These are phyloP conservation scores for Suillus variegatus DNA, from an alignment of 768 basidiomycete species.

Conservation along the genomic window DNA sequence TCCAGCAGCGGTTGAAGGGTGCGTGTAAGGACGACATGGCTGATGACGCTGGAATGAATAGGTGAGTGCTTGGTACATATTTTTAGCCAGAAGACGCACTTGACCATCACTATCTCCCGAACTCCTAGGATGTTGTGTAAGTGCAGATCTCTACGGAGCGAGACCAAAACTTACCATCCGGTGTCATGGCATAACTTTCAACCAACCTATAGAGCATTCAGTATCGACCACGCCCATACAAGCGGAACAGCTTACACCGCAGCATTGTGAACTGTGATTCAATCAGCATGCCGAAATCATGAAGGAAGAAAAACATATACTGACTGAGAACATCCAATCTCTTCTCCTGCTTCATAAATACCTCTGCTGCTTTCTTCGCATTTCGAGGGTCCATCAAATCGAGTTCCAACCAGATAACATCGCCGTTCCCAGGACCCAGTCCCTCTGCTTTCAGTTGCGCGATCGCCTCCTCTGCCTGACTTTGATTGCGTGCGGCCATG, in stretches of 20 bases:
- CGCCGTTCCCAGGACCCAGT: slow-evolving; percentile 43
- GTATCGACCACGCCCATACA: neutral
- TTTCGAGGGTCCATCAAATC: slow-evolving; percentile 51
- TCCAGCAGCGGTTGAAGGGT: slow-evolving; percentile 54
- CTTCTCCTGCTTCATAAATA: slow-evolving; percentile 48
- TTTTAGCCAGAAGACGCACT: slow-evolving; percentile 33
- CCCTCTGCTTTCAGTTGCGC: slow-evolving; percentile 45
- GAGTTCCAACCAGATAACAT: slow-evolving; percentile 50
- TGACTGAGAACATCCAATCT: slow-evolving; percentile 57
- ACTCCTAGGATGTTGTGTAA: slow-evolving; percentile 32
- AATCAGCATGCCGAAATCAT: slow-evolving; percentile 1
- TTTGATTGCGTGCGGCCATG: slow-evolving; percentile 52
- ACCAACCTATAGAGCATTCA: slow-evolving; percentile 20
- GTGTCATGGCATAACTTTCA: slow-evolving; percentile 18
- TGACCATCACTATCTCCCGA: slow-evolving; percentile 41
- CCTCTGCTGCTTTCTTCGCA: slow-evolving; percentile 50
- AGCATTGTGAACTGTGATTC: slow-evolving; percentile 54
- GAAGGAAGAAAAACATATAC: slow-evolving; percentile 15
- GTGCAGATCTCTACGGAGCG: no score
- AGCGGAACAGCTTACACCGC: slow-evolving; percentile 39
- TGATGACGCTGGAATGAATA: slow-evolving; percentile 41
- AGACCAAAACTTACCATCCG: slow-evolving; percentile 26
- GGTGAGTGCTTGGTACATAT: neutral
- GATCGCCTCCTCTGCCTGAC: slow-evolving; percentile 48
- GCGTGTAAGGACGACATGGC: slow-evolving; percentile 57